Percentiles rank a stretch among this genome's conserved stretches.
These are phyloP conservation scores for Earliella scabrosa DNA, from an alignment of 1,284 basidiomycete genomes.

Conservation along the genomic window DNA sequence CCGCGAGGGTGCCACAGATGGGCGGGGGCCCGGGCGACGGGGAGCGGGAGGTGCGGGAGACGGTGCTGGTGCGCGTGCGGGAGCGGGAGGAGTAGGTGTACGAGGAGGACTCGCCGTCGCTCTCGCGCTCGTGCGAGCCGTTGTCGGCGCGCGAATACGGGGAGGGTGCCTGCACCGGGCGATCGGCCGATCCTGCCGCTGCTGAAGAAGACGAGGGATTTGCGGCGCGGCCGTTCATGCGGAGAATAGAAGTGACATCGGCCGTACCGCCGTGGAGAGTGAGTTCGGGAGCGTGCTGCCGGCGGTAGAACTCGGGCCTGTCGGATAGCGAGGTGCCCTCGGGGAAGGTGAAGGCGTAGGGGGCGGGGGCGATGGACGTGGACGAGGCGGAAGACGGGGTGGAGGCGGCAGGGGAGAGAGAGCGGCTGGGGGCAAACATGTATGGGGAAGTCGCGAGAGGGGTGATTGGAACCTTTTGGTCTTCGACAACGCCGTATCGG, in stretches of 20 bases:
- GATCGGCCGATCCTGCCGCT: no score
- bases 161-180: slow-evolving; percentile 52
- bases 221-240: slow-evolving; percentile 48
- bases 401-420: slow-evolving; percentile 70
- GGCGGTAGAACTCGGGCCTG: slow-evolving; percentile 65
- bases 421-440: slow-evolving; percentile 68
- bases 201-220: slow-evolving; percentile 52
- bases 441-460: slow-evolving; percentile 61
- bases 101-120: slow-evolving; percentile 54
- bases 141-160: slow-evolving; percentile 56
- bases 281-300: slow-evolving; percentile 60
- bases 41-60: slow-evolving; percentile 63
- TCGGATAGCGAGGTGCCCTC: slow-evolving; percentile 57
- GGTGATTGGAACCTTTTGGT: slow-evolving; percentile 58
- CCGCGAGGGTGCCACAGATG: slow-evolving; percentile 79
- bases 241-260: slow-evolving; percentile 61
- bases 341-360: slow-evolving; percentile 65
- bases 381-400: slow-evolving; percentile 71
- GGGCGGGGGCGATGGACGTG: slow-evolving; percentile 58
- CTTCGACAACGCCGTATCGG: slow-evolving; percentile 62
- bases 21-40: slow-evolving; percentile 67
- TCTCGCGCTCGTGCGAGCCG: slow-evolving; percentile 53
- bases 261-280: slow-evolving; percentile 74
- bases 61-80: slow-evolving; percentile 28
- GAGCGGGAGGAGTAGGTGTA: slow-evolving; percentile 39